Conservation (phyloP, 495 filamentous ascomycete species). For the Astrothelium subdiscretum region DNA sequence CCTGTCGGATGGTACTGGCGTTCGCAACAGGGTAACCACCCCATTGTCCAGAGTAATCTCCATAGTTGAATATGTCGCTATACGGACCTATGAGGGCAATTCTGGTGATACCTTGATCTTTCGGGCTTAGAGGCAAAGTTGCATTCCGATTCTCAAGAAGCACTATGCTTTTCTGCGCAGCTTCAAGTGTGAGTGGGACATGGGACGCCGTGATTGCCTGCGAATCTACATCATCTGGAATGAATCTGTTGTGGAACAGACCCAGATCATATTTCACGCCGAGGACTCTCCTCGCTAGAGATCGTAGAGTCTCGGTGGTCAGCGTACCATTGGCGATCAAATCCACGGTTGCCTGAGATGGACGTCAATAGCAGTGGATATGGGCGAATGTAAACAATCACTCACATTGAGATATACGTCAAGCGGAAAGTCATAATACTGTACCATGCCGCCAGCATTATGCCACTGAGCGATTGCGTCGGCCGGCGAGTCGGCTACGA, state of each 20-base stretch:
- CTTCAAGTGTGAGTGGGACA: conserved; percentile 25
- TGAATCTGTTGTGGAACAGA: conserved; percentile 28
- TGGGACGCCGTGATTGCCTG: conserved; percentile 23
- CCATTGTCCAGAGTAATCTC: conserved; percentile 31
- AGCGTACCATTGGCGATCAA: conserved; percentile 28
- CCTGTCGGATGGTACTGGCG: conserved; percentile 32
- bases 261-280: conserved; percentile 33
- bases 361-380: not conserved
- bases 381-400: not conserved
- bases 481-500: conserved; percentile 24
- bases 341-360: conserved; percentile 21
- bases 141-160: conserved; percentile 31
- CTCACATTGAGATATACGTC: conserved; percentile 12
- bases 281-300: conserved; percentile 27
- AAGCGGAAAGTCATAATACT: conserved; percentile 2
- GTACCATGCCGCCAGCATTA: conserved; percentile 24
- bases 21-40: conserved; percentile 30
- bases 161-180: conserved; percentile 29
- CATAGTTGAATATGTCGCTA: conserved; percentile 33
- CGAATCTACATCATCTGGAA: conserved; percentile 24
- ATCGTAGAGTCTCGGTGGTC: conserved; percentile 22
- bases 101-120: conserved; percentile 21
- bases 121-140: conserved; percentile 26
- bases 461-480: conserved; percentile 32
- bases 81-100: conserved; percentile 35